Percentiles rank a stretch among this genome's conserved stretches.
Conservation (phyloP, 2,329 filamentous ascomycete species). For the Aspergillus arachidicola region DNA sequence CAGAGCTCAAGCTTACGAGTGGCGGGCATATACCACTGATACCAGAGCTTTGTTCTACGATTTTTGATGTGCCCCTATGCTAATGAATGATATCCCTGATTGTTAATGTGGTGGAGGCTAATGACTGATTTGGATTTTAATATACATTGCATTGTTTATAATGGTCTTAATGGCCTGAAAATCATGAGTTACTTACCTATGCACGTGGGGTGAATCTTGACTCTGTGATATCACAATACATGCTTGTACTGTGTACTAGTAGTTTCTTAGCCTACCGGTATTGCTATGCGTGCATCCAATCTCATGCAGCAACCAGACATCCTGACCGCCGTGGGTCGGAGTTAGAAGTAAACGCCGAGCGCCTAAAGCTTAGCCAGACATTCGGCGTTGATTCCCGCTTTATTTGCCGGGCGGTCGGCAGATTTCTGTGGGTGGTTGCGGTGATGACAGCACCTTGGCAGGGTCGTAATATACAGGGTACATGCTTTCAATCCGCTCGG, state of each 20-base stretch:
- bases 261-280: too few relatives aligned
- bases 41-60: constrained; percentile 12
- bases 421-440: not conserved
- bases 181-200: not conserved
- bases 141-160: not conserved
- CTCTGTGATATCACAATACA: too few relatives aligned
- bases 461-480: too few relatives aligned
- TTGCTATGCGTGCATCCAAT: too few relatives aligned
- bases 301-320: too few relatives aligned
- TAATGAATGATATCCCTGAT: constrained; percentile 23
- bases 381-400: not conserved
- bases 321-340: too few relatives aligned
- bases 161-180: not conserved
- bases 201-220: not conserved
- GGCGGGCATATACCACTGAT: constrained; percentile 16
- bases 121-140: not conserved
- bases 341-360: not conserved
- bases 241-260: not conserved
- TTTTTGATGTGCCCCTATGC: constrained; percentile 11
- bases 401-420: not conserved
- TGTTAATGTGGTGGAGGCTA: constrained; percentile 21
- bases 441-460: too few relatives aligned
- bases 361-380: not conserved
- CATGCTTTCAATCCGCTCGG: not conserved
- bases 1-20: constrained; percentile 9